Evolutionary conservation across 2,329 filamentous ascomycete species (phyloP).

Genomic region (Beauveria brongniartii): DNA sequence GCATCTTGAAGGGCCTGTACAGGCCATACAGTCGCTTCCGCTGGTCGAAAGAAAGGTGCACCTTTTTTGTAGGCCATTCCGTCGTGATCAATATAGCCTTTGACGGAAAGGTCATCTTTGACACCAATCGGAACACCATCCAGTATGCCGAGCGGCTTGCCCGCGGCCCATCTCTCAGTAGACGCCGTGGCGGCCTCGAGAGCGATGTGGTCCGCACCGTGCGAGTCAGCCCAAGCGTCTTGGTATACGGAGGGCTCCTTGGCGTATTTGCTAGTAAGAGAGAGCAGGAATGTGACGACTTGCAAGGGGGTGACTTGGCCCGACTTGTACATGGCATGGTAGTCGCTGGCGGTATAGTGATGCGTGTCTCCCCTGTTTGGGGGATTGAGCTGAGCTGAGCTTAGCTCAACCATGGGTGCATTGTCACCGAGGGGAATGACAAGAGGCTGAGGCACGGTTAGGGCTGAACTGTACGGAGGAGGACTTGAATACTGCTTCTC

Average conservation of each 20-base stretch:
- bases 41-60: constrained; percentile 40
- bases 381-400: constrained; percentile 31
- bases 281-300: constrained; percentile 63
- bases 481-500: background rate
- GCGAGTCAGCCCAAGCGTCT: constrained; percentile 63
- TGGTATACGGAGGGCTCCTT: constrained; percentile 52
- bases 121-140: constrained; percentile 79
- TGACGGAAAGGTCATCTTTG: constrained; percentile 71
- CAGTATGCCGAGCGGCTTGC: constrained; percentile 57
- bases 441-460: constrained; percentile 35
- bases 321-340: constrained; percentile 64
- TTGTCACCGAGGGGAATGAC: constrained; percentile 43
- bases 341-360: constrained; percentile 68
- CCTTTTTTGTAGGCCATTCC: constrained; percentile 56
- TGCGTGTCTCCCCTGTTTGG: constrained; percentile 36
- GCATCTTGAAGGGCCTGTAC: constrained; percentile 62
- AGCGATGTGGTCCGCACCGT: constrained; percentile 48
- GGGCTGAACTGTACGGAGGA: background rate
- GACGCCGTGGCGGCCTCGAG: constrained; percentile 64
- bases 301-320: constrained; percentile 63
- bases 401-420: constrained; percentile 31
- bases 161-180: constrained; percentile 61
- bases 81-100: constrained; percentile 59
- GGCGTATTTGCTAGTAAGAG: constrained; percentile 56
- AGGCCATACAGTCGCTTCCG: constrained; percentile 57